Percentiles rank a stretch among this genome's conserved stretches.
These are phyloP conservation scores for Apiospora rasikravindrae DNA, from an alignment of 2,329 filamentous ascomycete species.

Conservation along the genomic window DNA sequence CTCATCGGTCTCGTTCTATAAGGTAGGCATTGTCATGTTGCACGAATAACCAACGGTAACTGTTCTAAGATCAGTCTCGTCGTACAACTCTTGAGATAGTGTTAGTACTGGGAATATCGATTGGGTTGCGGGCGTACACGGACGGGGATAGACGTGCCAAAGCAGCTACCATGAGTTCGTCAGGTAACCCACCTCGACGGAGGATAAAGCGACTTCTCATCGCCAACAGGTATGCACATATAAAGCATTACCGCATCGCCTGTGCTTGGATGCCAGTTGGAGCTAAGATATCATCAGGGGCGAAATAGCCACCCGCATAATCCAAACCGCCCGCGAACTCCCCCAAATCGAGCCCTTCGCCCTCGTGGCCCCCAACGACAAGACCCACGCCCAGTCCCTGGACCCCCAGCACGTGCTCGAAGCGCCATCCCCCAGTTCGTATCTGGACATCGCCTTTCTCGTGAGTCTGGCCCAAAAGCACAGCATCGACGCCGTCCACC, in stretches of 20 bases:
- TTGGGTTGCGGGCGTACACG: too few relatives aligned
- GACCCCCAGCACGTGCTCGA: slow-evolving; percentile 56
- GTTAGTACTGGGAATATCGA: too few relatives aligned
- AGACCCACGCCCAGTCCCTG: slow-evolving; percentile 51
- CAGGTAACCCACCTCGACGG: slow-evolving; percentile 25
- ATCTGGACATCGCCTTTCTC: slow-evolving; percentile 41
- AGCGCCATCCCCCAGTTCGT: slow-evolving; percentile 45
- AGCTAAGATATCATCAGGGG: slow-evolving; percentile 48
- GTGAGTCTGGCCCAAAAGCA: slow-evolving; percentile 53
- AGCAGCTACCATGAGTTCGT: neutral
- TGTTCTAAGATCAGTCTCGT: too few relatives aligned
- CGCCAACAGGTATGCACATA: slow-evolving; percentile 59
- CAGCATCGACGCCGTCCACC: slow-evolving; percentile 61
- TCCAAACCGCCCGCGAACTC: slow-evolving; percentile 63
- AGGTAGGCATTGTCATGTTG: too few relatives aligned
- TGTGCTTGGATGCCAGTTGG: too few relatives aligned
- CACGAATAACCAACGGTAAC: too few relatives aligned
- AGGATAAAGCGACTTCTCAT: slow-evolving; percentile 57
- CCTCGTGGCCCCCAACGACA: slow-evolving; percentile 60
- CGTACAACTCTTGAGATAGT: too few relatives aligned
- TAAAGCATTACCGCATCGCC: too few relatives aligned
- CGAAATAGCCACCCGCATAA: slow-evolving; percentile 67
- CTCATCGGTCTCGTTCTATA: too few relatives aligned
- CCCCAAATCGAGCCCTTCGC: slow-evolving; percentile 55
- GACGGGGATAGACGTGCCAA: neutral